Base-by-base conservation (phyloP, 2,329 filamentous ascomycete species). In the Chaetomium strumarium region DNA sequence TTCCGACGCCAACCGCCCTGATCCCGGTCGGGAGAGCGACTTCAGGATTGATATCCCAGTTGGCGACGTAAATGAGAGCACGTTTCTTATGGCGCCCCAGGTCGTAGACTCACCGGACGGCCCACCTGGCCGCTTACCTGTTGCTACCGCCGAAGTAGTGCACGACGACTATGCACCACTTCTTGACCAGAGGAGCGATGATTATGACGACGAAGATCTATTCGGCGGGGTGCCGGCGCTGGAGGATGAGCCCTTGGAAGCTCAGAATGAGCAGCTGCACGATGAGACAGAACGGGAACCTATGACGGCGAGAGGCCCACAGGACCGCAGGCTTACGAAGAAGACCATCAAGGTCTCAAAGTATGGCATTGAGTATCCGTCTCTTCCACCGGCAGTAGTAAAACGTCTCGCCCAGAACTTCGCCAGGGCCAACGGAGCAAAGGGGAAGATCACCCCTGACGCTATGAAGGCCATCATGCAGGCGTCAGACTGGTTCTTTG, bases 401-500 rank as follows among this genome's bases (percentile, higher is more conserved):
- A 92, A 91, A 68, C 77, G 82, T 57, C 70, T 90, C 2, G 85
- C 85, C 8, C 84, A 84, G 33, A 85, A 80, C 1, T 88, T 90
- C 63, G 79, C 86, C 17, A 82, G 83, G 60, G 81, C 80, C 4
- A 80, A 83, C 41, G 83, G 84, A 17, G 74, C 78, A 60, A 88
- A 85, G 60, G 73, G 80, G 5, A 88, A 85, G 59, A 79, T 95
- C 43, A 83, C 78, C 52, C 82, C 86, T 42, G 88, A 93, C 47
- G 84, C 87, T 1, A 72, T 95, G 36, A 78, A 80, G 30, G 85
- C 85, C 5, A 81, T 96, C 49, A 83, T 85, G 63, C 85, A 90
- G 65, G 88, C 90, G 1, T 88, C 88, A 2, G 88, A 95, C 56
- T 93, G 89, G 86, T 96, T 90, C 68, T 95, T 96, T 66, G 89